phyloP scores from a whole-genome alignment of 305 asterid species.

The Fraxinus dipetala region DNA sequence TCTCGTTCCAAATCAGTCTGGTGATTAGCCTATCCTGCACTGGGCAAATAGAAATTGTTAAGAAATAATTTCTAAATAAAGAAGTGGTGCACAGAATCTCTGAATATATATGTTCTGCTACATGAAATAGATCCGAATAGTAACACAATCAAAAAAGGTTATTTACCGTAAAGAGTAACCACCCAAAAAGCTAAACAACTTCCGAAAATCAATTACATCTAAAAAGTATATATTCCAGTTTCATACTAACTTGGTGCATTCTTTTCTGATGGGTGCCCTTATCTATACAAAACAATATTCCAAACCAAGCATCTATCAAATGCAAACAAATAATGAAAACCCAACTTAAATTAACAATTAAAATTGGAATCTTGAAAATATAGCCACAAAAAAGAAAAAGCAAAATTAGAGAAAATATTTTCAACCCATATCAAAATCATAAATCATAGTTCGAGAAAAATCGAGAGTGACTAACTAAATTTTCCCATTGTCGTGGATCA shows the following conservation, averaged over 20 bases:
- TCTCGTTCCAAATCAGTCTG: background rate
- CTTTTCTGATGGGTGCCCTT: background rate
- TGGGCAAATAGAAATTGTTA: background rate
- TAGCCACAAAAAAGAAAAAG: background rate
- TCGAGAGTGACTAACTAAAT: slow-evolving; percentile 42
- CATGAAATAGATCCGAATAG: background rate
- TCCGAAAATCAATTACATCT: background rate
- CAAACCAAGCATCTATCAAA: background rate
- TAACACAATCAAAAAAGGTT: background rate
- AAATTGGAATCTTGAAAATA: background rate
- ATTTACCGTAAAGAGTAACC: background rate
- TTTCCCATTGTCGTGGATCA: slow-evolving; percentile 67
- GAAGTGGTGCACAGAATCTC: background rate
- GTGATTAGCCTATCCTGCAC: background rate
- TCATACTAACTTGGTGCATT: background rate
- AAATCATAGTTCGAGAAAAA: background rate
- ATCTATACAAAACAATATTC: background rate
- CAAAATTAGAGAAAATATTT: slow-evolving; percentile 10
- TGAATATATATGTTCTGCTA: background rate
- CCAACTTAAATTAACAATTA: background rate
- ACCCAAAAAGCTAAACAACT: background rate
- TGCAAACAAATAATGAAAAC: background rate
- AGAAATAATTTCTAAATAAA: background rate
- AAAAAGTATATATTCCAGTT: background rate
- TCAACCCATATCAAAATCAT: slow-evolving; percentile 13